Percentiles rank a stretch among this genome's conserved stretches.
Evolutionary conservation across 306 rosid genomes (phyloP).

Genomic region (Ormosia semicastrata): DNA sequence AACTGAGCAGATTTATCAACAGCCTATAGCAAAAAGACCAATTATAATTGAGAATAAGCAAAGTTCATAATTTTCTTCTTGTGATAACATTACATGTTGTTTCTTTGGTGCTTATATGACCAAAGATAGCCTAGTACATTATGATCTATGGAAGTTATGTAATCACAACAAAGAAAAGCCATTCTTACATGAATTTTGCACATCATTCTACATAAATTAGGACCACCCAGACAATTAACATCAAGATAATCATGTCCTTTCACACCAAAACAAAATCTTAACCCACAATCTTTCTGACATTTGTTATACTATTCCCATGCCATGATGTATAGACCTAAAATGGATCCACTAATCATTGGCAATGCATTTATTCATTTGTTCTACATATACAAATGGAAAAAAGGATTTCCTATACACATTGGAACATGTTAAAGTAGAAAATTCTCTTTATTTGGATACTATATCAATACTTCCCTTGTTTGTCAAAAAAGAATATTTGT

Average conservation of each 20-base stretch:
- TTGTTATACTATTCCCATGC: conserved; percentile 33
- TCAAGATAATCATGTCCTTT: conserved; percentile 33
- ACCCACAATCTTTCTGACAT: conserved; percentile 49
- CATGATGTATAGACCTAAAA: conserved; percentile 38
- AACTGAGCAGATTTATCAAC: too few species aligned
- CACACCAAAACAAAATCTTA: conserved; percentile 2
- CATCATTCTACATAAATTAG: conserved; percentile 29
- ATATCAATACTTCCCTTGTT: too few species aligned
- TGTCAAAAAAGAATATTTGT: too few species aligned
- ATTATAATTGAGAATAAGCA: too few species aligned
- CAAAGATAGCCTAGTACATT: conserved; percentile 19
- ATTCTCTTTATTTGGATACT: too few species aligned
- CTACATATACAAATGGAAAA: conserved; percentile 45
- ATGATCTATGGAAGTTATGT: conserved; percentile 24
- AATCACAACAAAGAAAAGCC: conserved; percentile 22
- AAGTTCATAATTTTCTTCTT: too few species aligned
- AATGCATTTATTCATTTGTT: conserved; percentile 63
- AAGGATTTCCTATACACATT: too few species aligned
- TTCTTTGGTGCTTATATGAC: too few species aligned
- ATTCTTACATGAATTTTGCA: conserved; percentile 32
- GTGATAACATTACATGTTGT: too few species aligned
- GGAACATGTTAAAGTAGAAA: too few species aligned
- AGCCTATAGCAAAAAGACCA: too few species aligned
- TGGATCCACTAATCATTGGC: conserved; percentile 42
- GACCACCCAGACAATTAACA: conserved; percentile 34